These are phyloP conservation scores for Fusarium sterilihyphosum DNA, from an alignment of 2,329 filamentous ascomycete species.

Conservation along the genomic window DNA sequence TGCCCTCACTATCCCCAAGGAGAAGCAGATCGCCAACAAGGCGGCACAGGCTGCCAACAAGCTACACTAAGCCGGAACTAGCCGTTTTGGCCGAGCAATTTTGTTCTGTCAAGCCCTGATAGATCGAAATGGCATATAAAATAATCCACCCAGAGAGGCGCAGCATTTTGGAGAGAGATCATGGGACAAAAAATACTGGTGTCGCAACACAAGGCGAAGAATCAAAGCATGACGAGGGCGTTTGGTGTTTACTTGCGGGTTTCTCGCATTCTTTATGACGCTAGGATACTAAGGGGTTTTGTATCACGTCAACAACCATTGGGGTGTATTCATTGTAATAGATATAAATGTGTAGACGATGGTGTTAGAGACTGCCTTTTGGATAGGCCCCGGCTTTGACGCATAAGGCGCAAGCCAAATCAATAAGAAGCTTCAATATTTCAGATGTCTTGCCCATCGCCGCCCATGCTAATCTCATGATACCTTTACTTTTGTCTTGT, in stretches of 20 bases:
- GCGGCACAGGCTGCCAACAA: slow-evolving; percentile 53
- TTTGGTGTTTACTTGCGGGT: slow-evolving; percentile 35
- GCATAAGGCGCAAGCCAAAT: slow-evolving; percentile 7
- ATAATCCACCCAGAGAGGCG: slow-evolving; percentile 31
- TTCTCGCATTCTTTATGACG: slow-evolving; percentile 40
- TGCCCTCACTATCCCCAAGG: slow-evolving; percentile 83
- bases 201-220: slow-evolving; percentile 29
- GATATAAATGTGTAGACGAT: slow-evolving; percentile 33
- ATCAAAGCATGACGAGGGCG: slow-evolving; percentile 42
- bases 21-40: slow-evolving; percentile 67
- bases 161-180: slow-evolving; percentile 17
- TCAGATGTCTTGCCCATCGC: not conserved
- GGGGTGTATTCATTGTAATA: slow-evolving; percentile 43
- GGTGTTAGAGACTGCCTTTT: slow-evolving; percentile 14
- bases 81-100: not conserved
- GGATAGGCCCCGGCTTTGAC: slow-evolving; percentile 30
- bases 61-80: slow-evolving; percentile 41
- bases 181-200: slow-evolving; percentile 18
- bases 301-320: slow-evolving; percentile 23
- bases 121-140: slow-evolving; percentile 8
- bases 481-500: not conserved
- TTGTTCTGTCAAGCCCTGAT: not conserved
- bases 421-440: slow-evolving; percentile 5
- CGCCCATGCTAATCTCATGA: slow-evolving; percentile 25
- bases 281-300: slow-evolving; percentile 16